A percentile compares a stretch with the other conserved stretches of the same genome.
phyloP scores from a whole-genome alignment of 2,329 filamentous ascomycete genomes.

The Phoma herbarum region DNA sequence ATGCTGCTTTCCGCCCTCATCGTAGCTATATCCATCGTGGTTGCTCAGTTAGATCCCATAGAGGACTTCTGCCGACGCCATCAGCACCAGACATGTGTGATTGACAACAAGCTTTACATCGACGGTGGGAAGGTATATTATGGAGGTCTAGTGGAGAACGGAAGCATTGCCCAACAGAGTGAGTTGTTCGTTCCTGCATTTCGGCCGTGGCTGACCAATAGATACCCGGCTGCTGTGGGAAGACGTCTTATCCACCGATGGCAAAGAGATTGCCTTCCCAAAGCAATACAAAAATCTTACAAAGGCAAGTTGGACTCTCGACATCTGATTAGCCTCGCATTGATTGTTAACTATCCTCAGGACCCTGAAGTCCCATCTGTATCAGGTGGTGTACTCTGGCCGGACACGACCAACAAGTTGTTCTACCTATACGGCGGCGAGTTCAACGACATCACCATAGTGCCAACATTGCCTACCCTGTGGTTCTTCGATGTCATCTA shows the following conservation, averaged over 20 bases:
- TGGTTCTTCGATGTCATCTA: constrained; percentile 64
- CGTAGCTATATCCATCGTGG: too few species aligned
- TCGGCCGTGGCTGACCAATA: neutral
- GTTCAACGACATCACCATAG: constrained; percentile 44
- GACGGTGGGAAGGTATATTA: constrained; percentile 65
- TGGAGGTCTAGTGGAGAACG: neutral
- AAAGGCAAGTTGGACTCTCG: too few species aligned
- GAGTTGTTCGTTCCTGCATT: too few species aligned
- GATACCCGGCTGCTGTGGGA: constrained; percentile 1
- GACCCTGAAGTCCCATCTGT: constrained; percentile 60
- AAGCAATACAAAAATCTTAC: neutral
- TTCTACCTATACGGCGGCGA: constrained; percentile 69
- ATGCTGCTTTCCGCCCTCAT: too few species aligned
- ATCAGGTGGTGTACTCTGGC: constrained; percentile 60
- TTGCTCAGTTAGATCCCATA: neutral
- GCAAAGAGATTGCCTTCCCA: neutral
- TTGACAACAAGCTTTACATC: constrained; percentile 66
- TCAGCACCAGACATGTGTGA: constrained; percentile 65
- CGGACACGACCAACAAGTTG: constrained; percentile 66
- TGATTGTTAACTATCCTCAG: too few species aligned
- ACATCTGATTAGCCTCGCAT: too few species aligned
- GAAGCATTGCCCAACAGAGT: constrained; percentile 2
- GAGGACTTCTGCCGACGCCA: constrained; percentile 14
- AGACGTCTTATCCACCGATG: neutral
- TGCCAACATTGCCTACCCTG: constrained; percentile 43